Evolutionary conservation across 495 filamentous ascomycete genomes (phyloP), one percentile per base, ranked within the genome.

Genomic region (Penicillium canescens): DNA sequence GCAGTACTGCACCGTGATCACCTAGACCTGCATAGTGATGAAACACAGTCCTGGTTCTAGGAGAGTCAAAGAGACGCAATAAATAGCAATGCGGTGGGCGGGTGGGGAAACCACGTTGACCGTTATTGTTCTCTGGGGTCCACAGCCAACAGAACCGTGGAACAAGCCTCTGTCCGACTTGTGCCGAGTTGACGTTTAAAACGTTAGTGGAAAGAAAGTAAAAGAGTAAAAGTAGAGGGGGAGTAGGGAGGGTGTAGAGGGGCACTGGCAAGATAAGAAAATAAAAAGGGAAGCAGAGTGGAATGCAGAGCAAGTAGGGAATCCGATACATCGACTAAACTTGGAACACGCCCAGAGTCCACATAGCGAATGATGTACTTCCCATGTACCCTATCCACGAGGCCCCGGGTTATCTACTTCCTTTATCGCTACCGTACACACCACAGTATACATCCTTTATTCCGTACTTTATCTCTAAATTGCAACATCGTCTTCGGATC

Each of bases 91-190:
- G 34, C 7, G 12, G 40, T 36, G 28, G 28, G 28, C 28, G 3
- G 28, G 28, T 20, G 37, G 46, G 24, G 33, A 48, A 58, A 41
- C 20, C 31, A 48, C 43, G 37, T 44, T 46, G 50, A 42, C 41
- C 33, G 46, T 50, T 48, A 14, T 42, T 43, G 38, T 51, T 45
- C 48, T 63, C 52, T 56, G 60, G 62, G 55, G 44, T 28, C 55
- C 45, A 52, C 60, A 49, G 55, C 49, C 12, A 58, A 49, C 28
- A 33, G 47, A 64, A 64, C 63, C 63, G 57, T 67, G 63, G 63
- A 56, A 59, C 61, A 54, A 26, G 34, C 38, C 35, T 42, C 18
- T 49, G 52, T 47, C 21, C 48, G 60, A 57, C 47, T 41, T 20
- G n/a, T 20, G 20, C 24, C 38, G 37, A 53, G 46, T 63, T 31